Evolutionary conservation across 352 stramenopile species (phyloP), one percentile per base, ranked within the genome.

Genomic region (Phytophthora brassicae): DNA sequence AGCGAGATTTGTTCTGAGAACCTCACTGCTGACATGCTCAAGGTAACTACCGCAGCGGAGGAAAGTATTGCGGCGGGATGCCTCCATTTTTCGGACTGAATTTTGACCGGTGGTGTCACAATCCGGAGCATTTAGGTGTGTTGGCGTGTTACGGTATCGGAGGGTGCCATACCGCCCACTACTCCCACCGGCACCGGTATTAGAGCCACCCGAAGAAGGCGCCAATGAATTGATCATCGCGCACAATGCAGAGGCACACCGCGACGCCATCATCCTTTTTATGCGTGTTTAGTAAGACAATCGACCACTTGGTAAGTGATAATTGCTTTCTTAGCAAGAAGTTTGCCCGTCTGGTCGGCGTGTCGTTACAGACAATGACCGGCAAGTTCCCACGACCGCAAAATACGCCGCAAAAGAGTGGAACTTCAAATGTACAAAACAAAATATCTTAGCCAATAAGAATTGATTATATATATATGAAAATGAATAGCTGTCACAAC

Each of bases 71-170:
- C 26, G 2, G 19, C 17, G 35, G 56, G 22, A 45, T 62, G 41
- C 46, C 56, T 2, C 11, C 26, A 0, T 8, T 12, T 12, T 51
- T 56, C 14, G 45, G 46, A 4, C 11, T 56, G 7, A 6, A 56
- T 16, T 64, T 64, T 6, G 56, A 64, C 14, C 26, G 36, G 9
- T 56, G 56, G 46, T 42, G 45, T 0, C 36, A 64, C 6, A 39
- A 36, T 14, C 51, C 46, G 7, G 46, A 57, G 8, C 46, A 52
- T 22, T 64, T 64, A 3, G 46, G 17, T 7, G 41, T 65, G 1
- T 58, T 39, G 0, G 57, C 17, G 16, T 65, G 47, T 42, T 59
- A 54, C 23, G 29, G 54, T 4, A 33, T 58, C 8, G 12, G 41
- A 13, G 36, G n/a, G 38, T 29, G 17, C 45, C 46, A 7, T 39